Percentiles rank a stretch among this genome's conserved stretches.
Conservation (phyloP, 2,329 filamentous ascomycete genomes). For the Periglandula ipomoeae region DNA sequence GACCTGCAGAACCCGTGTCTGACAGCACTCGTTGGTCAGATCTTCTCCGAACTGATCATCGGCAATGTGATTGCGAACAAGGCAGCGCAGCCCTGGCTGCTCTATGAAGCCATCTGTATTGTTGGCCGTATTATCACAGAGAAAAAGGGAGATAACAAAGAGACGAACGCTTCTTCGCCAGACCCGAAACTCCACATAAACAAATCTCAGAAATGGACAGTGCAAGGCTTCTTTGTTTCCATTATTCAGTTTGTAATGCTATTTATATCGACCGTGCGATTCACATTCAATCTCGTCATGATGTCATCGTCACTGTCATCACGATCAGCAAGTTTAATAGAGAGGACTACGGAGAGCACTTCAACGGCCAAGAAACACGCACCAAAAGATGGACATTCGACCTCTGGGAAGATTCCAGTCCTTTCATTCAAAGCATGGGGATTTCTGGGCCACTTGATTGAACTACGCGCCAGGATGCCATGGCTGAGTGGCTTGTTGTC, state of each 20-base stretch:
- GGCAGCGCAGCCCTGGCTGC: slow-evolving; percentile 76
- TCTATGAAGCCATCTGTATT: slow-evolving; percentile 79
- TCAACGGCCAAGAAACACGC: slow-evolving; percentile 7
- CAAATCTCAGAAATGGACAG: slow-evolving; percentile 25
- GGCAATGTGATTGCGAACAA: slow-evolving; percentile 73
- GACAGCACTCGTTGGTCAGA: slow-evolving; percentile 73
- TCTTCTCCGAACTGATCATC: slow-evolving; percentile 83
- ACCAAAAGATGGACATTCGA: not conserved
- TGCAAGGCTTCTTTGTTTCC: slow-evolving; percentile 44
- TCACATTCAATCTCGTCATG: slow-evolving; percentile 54
- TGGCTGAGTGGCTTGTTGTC: slow-evolving; percentile 74
- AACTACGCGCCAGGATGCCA: slow-evolving; percentile 75
- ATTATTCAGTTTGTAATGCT: slow-evolving; percentile 46
- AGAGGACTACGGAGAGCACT: slow-evolving; percentile 9
- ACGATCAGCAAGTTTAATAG: slow-evolving; percentile 25
- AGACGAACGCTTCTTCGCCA: not conserved
- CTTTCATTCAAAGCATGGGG: slow-evolving; percentile 70
- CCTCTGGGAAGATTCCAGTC: slow-evolving; percentile 48
- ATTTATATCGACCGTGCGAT: slow-evolving; percentile 54
- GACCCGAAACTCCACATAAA: slow-evolving; percentile 7
- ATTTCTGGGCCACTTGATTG: slow-evolving; percentile 61
- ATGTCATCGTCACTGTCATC: slow-evolving; percentile 59
- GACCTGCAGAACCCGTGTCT: slow-evolving; percentile 84
- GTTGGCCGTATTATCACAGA: slow-evolving; percentile 36
- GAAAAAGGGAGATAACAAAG: slow-evolving; percentile 15